Evolutionary conservation across 768 basidiomycete species (phyloP).

Genomic region (Lactarius tabidus): DNA sequence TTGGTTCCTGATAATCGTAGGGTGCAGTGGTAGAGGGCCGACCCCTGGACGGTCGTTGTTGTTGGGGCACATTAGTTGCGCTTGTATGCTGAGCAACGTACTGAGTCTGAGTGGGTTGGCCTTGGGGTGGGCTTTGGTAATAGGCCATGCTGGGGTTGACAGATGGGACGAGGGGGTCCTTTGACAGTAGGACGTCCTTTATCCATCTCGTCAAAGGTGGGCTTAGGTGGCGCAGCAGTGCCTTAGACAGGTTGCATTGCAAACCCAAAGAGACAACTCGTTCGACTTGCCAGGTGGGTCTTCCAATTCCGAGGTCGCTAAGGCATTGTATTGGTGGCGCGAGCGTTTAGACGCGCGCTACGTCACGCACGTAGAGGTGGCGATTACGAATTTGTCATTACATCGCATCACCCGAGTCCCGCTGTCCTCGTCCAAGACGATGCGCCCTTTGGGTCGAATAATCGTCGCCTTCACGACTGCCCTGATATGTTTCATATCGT

Average conservation of each 20-base stretch:
- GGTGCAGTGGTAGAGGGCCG: no score
- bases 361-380: no score
- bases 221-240: not conserved
- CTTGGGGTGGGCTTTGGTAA: not conserved
- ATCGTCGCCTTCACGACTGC: slow-evolving; percentile 64
- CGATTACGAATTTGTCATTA: not conserved
- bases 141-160: not conserved
- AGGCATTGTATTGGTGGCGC: no score
- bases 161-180: not conserved
- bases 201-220: no score
- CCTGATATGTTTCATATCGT: slow-evolving; percentile 83
- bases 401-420: not conserved
- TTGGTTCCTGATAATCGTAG: not conserved
- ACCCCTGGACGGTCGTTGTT: no score
- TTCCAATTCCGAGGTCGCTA: no score
- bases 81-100: not conserved
- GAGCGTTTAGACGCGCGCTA: no score
- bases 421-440: slow-evolving; percentile 18
- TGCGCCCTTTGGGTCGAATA: slow-evolving; percentile 54
- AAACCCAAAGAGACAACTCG: not conserved
- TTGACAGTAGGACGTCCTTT: not conserved
- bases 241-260: not conserved
- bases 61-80: no score
- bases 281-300: not conserved
- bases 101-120: not conserved